A percentile compares a stretch with the other conserved stretches of the same genome.
Conservation (phyloP, 768 basidiomycete genomes). For the Xerocomus spinulosus region DNA sequence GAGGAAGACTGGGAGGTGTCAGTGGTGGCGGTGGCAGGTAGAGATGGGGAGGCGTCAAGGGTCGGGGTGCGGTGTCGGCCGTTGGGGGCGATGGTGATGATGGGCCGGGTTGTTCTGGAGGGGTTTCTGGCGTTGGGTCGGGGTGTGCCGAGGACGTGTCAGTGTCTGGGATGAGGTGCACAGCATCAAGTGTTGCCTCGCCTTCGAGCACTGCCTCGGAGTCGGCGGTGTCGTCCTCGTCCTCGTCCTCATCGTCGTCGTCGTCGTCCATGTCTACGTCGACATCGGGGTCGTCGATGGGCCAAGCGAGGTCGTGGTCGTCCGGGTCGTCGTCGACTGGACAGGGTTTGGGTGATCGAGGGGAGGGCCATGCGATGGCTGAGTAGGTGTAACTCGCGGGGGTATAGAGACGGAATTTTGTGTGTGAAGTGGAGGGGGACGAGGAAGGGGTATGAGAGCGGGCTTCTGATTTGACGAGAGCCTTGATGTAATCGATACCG, state of each 20-base stretch:
- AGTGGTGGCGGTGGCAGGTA: constrained; percentile 5
- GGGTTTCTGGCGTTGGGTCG: too few relatives aligned
- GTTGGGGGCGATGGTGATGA: not conserved
- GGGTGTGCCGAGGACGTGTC: too few relatives aligned
- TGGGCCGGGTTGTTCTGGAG: not conserved
- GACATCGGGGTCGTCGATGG: constrained; percentile 21
- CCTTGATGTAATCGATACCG: constrained; percentile 31
- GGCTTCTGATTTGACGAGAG: constrained; percentile 29
- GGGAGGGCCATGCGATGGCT: constrained; percentile 17
- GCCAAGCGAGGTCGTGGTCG: constrained; percentile 15
- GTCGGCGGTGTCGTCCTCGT: constrained; percentile 24
- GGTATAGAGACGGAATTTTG: constrained; percentile 30
- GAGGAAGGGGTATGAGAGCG: constrained; percentile 4
- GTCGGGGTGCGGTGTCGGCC: constrained; percentile 1
- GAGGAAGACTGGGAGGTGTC: constrained; percentile 15
- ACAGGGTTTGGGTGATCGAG: constrained; percentile 10
- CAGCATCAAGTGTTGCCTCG: constrained; percentile 15
- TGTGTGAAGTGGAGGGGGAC: constrained; percentile 10
- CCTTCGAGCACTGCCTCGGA: constrained; percentile 9
- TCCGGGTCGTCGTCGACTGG: constrained; percentile 17
- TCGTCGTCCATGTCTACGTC: constrained; percentile 32
- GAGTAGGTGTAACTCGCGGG: constrained; percentile 33
- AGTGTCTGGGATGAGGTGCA: too few relatives aligned
- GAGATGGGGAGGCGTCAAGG: constrained; percentile 3
- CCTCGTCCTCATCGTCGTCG: constrained; percentile 29